Percentiles rank a stretch among this genome's conserved stretches.
phyloP scores from a whole-genome alignment of 805 yeast genomes.

The Lipomyces kockii region DNA sequence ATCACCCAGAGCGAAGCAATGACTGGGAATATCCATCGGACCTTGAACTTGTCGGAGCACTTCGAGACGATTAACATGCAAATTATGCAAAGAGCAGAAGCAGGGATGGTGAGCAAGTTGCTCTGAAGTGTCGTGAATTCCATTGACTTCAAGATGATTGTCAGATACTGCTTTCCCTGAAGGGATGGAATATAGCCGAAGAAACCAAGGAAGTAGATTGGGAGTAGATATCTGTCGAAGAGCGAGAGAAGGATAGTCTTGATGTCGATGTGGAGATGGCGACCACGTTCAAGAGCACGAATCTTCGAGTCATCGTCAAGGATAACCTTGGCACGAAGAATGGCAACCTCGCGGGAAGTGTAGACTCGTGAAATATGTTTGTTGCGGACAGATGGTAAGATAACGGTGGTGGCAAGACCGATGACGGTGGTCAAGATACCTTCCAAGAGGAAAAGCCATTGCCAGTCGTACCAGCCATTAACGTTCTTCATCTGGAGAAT shows the following conservation, averaged over 20 bases:
- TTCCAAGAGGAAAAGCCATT: constrained; percentile 67
- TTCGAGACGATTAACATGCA: constrained; percentile 40
- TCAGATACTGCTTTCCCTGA: constrained; percentile 43
- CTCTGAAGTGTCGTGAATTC: constrained; percentile 58
- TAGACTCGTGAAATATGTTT: constrained; percentile 27
- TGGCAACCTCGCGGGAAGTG: constrained; percentile 31
- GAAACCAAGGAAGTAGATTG: constrained; percentile 31
- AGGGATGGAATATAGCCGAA: constrained; percentile 34
- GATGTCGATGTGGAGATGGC: constrained; percentile 14
- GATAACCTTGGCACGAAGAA: constrained; percentile 32
- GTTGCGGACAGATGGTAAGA: constrained; percentile 51
- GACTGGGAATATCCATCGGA: constrained; percentile 33
- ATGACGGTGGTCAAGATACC: constrained; percentile 61
- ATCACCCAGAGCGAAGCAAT: constrained; percentile 31
- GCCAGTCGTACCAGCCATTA: constrained; percentile 58
- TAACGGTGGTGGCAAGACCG: constrained; percentile 54
- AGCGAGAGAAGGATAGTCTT: constrained; percentile 19
- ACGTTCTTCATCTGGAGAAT: constrained; percentile 55
- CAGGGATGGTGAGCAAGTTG: constrained; percentile 59
- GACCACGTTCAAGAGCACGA: constrained; percentile 24
- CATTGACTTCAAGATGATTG: constrained; percentile 54
- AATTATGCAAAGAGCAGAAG: constrained; percentile 40
- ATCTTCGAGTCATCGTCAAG: constrained; percentile 30
- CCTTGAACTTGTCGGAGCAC: constrained; percentile 27
- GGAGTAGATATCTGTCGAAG: constrained; percentile 29